Evolutionary conservation across 345 rosid genomes (phyloP), one percentile per base, ranked within the genome.

Genomic region (Durio zibethinus): DNA sequence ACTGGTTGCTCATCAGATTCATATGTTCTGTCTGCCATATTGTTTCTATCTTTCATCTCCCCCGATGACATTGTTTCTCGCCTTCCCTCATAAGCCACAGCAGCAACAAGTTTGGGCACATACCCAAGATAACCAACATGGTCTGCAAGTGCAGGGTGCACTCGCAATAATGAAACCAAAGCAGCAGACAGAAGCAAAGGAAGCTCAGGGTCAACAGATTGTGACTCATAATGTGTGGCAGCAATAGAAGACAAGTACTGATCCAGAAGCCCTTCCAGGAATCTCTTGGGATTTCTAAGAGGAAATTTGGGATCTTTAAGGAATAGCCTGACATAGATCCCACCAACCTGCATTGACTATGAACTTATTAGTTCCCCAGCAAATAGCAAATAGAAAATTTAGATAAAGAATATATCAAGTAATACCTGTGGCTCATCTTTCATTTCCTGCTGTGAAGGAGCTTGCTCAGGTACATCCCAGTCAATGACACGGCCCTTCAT

Each of bases 381-480:
- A 25, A 27, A 31, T 57, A 72, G 54, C 15, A 31, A 40, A 48
- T 9, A 1, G 1, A 35, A 29, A 67, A 52, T 33, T 54, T 29
- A 10, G 47, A 40, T 5, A 72, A 36, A 61, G 52, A 62, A 78
- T 29, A 72, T 42, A 76, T 66, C 29, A 76, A 31, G 15, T 56
- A 60, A 80, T 79, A 93, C 98, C 97, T 93, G 97, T 11, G 97
- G 97, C 72, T 93, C 99, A 76, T 92, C 95, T 83, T 86, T 91
- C 95, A 91, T 88, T 79, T 89, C 98, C 80, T 85, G 97, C 83
- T 91, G 97, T n/a, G 94, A 87, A 78, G 99, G 69, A 82, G 95
- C 81, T 85, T 92, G 99, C 90, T 96, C 99, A 14, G 98, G 97
- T 48, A 92, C 95, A 89, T 96, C 97, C 99, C 98, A 93, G 81